Base-by-base conservation (phyloP, 441 rosid genomes). In the Corymbia calophylla region DNA sequence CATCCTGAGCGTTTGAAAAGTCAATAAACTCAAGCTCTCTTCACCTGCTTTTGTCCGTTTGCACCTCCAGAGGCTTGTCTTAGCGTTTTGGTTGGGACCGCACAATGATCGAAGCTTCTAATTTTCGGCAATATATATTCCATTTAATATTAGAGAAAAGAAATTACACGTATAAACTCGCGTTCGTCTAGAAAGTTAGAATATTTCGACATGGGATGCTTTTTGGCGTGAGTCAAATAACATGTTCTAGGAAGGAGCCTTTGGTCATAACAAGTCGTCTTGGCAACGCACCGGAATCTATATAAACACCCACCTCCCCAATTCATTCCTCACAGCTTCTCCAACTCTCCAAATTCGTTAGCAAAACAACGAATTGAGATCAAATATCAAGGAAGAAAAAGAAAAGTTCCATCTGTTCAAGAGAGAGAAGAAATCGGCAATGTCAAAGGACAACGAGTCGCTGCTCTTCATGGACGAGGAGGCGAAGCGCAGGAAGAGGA, bases 401-500 rank as follows among this genome's bases (percentile, higher is more conserved):
- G 49, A 11, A 73, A 39, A 73, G 1, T 73, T 39, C 81, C 48
- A 39, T 19, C 48, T 35, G 81, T 35, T 6, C 48, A 19, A 11
- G 4, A 35, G 25, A 35, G 81, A 70, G 80, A 32, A 18, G 80
- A 68, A 70, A 70, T 19, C 27, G 8, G 48, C 82, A 11, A 73
- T 73, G 82, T 39, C 17, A 0, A 73, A 73, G 82, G 82, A 73
- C 82, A 73, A 35, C 16, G 82, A 73, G 21, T 73, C 82, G 49
- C 82, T 35, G 48, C 49, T 39, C 49, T 73, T 10, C 29, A 21
- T 21, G 47, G 73, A 80, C 9, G 77, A 88, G 27, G 90, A 86
- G 35, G 90, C 48, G 68, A 86, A 35, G n/a, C 82, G 86, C 53
- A 89, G 56, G 90, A 89, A 87, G 58, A 84, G 80, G 32, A 87